Evolutionary conservation across 2,329 filamentous ascomycete species (phyloP), one percentile per base, ranked within the genome.

Genomic region (Hymenoscyphus albidus): DNA sequence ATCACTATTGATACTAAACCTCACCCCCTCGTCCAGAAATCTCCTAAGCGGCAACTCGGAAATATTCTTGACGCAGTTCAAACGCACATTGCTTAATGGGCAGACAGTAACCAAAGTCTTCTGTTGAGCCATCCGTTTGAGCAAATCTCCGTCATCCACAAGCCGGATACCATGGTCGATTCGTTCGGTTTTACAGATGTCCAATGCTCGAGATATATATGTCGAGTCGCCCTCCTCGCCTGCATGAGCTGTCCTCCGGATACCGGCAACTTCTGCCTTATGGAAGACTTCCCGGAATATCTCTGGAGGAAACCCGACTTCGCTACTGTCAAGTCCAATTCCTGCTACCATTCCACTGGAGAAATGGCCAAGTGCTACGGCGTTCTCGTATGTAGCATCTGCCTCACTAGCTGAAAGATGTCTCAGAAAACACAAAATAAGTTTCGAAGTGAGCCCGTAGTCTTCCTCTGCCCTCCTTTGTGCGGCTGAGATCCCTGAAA

Each of bases 141-240:
- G 78, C 32, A 93, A 78, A 22, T 75, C 79, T 0, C 80, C 76
- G 68, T 91, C 86, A 55, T 89, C 81, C 5, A 83, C 80, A 9
- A 91, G 80, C 9, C 85, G 83, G 63, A 91, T 86, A 0, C 90
- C 90, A 73, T 94, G 89, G 74, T 93, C 90, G 72, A 94, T 91
- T 54, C 91, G 84, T 74, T 83, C 78, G 54, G 86, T 85, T 27
- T 81, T 79, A 55, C 92, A 81, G 38, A 80, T 73, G 69, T 89
- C 84, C 51, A 93, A 78, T 1, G 90, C 87, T 32, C 81, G 80
- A 31, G 78, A 77, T 69, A 94, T 88, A 76, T 89, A 92, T 5
- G 80, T 80, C 3, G 87, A 77, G 16, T 89, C 88, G 0, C 88
- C 89, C 73, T 93, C 90, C 75, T 93, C 90, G 61, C 90, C 89